Base-by-base conservation (phyloP, 1,284 basidiomycete species). In the Peniophora sp. region DNA sequence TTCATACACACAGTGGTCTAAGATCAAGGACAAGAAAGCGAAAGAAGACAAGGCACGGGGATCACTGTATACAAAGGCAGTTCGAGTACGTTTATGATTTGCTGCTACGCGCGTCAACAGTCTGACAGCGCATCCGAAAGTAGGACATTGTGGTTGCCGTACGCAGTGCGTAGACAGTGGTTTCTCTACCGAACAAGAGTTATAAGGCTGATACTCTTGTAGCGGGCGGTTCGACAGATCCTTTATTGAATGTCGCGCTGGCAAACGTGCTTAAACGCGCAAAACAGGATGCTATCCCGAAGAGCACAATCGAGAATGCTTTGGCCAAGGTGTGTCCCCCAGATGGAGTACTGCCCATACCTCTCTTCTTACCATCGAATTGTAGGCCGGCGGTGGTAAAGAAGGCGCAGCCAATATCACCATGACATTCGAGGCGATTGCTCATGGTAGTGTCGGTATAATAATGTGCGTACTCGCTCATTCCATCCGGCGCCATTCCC, bases 11-110 rank as follows among this genome's bases (percentile, higher is more conserved):
- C 52, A 88, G 83, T 93, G 90, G 90, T 89, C 88, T 2, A 93
- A 93, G 73, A 92, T 93, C 64, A 85, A 89, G 63, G 79, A 88
- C 54, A 79, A 76, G 60, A 93, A 93, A 60, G 89, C 86, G 11
- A 72, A 74, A 2, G 83, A 77, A 49, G 90, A 93, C 62, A 71
- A 73, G 2, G 77, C 81, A 60, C 84, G 81, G 62, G 79, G 83
- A 45, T 69, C 71, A 32, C 53, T 83, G 11, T 88, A 81, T 51
- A 73, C 76, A 39, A 80, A 74, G 57, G 74, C 81, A 3, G 77
- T 72, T 52, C 73, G 75, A 54, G 88, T 88, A 62, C 53, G 81
- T 53, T n/a, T 32, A 22, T 34, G 10, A 36, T 14, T 49, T 48
- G 11, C 43, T 23, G 9, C 20, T 11, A 20, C n/a, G 23, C 3